Percentiles rank a stretch among this genome's conserved stretches.
These are phyloP conservation scores for Crithidia fasciculata DNA, from an alignment of 208 protist species.

Conservation along the genomic window DNA sequence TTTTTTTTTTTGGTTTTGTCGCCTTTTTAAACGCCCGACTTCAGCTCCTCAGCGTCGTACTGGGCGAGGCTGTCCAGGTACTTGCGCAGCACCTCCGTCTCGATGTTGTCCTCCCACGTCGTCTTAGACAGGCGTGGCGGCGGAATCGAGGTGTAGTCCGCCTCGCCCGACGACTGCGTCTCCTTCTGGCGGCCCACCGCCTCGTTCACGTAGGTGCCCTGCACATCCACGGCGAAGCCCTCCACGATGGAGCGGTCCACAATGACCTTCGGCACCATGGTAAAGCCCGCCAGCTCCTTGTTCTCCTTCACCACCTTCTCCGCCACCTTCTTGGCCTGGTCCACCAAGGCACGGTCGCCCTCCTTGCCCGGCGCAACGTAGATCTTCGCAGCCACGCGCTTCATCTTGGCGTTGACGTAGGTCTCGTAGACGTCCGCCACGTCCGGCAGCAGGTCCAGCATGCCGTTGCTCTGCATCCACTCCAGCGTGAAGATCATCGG, in stretches of 20 bases:
- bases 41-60: conserved; percentile 88
- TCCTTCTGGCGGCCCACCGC: conserved; percentile 62
- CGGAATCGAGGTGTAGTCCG: conserved; percentile 87
- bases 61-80: conserved; percentile 85
- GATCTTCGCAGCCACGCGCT: conserved; percentile 80
- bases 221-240: conserved; percentile 89
- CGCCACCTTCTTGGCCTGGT: conserved; percentile 74
- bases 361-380: conserved; percentile 82
- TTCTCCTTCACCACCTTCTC: conserved; percentile 70
- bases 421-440: conserved; percentile 87
- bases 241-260: conserved; percentile 86
- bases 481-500: conserved; percentile 85
- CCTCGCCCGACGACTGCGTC: conserved; percentile 48
- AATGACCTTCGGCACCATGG: conserved; percentile 74
- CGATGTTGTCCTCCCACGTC: conserved; percentile 86
- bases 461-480: conserved; percentile 93
- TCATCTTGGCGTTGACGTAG: conserved; percentile 89
- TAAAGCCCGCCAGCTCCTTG: conserved; percentile 71
- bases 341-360: conserved; percentile 42
- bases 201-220: conserved; percentile 81
- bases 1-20: not conserved
- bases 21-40: conserved; percentile 74
- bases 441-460: conserved; percentile 84
- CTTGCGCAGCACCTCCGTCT: conserved; percentile 85
- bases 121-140: conserved; percentile 59